Evolutionary conservation across 352 stramenopile species (phyloP), one percentile per base, ranked within the genome.

Genomic region (Achlya hypogyna): DNA sequence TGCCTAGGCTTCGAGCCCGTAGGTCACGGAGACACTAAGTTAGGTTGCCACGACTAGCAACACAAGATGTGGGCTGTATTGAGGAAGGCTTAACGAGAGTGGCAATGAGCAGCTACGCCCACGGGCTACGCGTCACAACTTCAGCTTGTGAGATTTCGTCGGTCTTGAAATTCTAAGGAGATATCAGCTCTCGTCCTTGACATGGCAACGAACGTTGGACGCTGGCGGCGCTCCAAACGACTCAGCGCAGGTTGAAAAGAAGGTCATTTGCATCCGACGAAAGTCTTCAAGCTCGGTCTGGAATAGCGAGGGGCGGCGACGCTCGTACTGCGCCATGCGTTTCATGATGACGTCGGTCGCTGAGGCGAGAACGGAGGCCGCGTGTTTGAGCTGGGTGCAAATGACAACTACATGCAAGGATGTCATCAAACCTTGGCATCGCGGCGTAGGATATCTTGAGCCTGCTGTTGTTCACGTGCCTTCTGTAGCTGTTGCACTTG

Each of bases 281-380:
- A 76, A 76, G 29, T 74, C 69, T 29, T 53, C 34, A 29, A 76
- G 35, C 45, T 76, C 72, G 49, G 65, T 56, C 51, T 74, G 71
- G 16, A 76, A 59, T 38, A 76, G 34, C 35, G 70, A 71, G 22
- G 51, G 49, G 12, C 65, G 72, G 20, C 53, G 62, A 28, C 22
- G 51, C 38, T 76, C 72, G 52, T 73, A 76, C 47, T 76, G 68
- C 23, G 54, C 29, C 38, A 73, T 65, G 31, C 75, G 75, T 42
- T 69, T 74, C 27, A 69, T 53, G 27, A 75, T 54, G 22, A 65
- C 43, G 23, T 71, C 65, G 1, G 72, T 76, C 5, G 65, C 52
- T 0, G 27, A 1, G 0, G 43, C 14, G 22, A 76, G 65, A 28
- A 40, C 32, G 23, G 35, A 49, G 4, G 65, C 54, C 29, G 72